Evolutionary conservation across 1,284 basidiomycete species (phyloP).

Genomic region (Irpex rosettiformis): DNA sequence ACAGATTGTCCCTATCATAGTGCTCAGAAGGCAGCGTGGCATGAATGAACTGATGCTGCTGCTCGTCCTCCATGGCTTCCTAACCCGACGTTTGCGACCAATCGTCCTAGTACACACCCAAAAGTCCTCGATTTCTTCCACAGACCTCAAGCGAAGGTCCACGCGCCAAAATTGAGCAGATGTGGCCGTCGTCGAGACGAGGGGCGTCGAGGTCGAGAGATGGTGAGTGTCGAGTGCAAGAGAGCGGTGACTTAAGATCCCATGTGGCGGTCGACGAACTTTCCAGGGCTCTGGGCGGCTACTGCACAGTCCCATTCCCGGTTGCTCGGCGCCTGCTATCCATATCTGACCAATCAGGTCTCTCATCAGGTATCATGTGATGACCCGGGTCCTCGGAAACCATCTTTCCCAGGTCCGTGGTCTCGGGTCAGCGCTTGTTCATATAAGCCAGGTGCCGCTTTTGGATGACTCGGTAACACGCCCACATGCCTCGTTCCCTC

Average conservation of each 20-base stretch:
- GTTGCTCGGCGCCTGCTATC: not conserved
- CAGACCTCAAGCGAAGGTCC: not conserved
- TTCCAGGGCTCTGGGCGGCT: not conserved
- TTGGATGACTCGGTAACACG: not conserved
- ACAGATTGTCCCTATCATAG: constrained; percentile 32
- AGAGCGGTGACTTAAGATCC: not conserved
- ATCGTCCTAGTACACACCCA: not conserved
- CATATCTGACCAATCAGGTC: constrained; percentile 1
- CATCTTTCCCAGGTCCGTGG: not conserved
- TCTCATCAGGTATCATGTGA: not conserved
- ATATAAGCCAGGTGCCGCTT: not conserved
- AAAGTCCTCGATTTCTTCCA: not conserved
- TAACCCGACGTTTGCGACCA: not conserved
- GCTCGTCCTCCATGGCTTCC: constrained; percentile 29
- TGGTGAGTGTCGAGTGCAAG: not conserved
- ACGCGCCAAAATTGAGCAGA: not conserved
- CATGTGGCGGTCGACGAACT: not conserved
- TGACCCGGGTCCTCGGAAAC: not conserved
- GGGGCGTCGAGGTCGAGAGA: not conserved
- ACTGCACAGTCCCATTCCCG: not conserved
- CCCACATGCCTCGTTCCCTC: not conserved
- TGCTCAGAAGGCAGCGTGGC: constrained; percentile 27
- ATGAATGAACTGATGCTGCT: constrained; percentile 29
- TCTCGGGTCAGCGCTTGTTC: not conserved
- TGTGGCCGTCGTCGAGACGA: not conserved